These are phyloP conservation scores for Wickerhamomyces sp. DNA, from an alignment of 1,139 yeast genomes.

Conservation along the genomic window DNA sequence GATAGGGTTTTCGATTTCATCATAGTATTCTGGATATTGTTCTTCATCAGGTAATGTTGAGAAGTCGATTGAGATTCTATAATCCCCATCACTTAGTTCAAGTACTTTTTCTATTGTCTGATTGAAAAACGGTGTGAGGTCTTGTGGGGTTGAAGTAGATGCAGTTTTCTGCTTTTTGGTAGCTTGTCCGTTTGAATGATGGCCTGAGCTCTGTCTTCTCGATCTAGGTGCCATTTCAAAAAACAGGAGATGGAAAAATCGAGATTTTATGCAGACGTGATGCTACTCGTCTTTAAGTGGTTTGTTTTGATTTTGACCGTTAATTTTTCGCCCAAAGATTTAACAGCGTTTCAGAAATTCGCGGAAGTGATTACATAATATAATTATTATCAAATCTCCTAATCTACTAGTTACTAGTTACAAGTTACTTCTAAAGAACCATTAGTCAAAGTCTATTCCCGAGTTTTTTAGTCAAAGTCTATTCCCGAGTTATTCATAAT, in stretches of 20 bases:
- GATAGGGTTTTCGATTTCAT: constrained; percentile 58
- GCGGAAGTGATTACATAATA: too few relatives aligned
- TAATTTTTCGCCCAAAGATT: too few relatives aligned
- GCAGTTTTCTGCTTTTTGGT: constrained; percentile 8
- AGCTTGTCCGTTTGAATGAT: background rate
- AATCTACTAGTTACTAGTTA: too few relatives aligned
- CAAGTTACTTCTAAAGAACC: too few relatives aligned
- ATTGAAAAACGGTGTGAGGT: constrained; percentile 3
- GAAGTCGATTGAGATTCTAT: constrained; percentile 48
- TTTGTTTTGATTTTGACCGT: background rate
- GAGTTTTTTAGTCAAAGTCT: too few relatives aligned
- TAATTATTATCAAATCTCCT: too few relatives aligned
- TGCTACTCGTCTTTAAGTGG: background rate
- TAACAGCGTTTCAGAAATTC: too few relatives aligned
- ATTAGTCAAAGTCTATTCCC: too few relatives aligned
- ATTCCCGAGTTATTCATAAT: background rate
- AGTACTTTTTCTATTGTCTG: constrained; percentile 5
- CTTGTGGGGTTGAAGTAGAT: background rate
- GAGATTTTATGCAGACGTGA: too few relatives aligned
- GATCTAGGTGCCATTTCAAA: too few relatives aligned
- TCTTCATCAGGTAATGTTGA: constrained; percentile 68
- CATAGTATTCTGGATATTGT: constrained; percentile 77
- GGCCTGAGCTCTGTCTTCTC: constrained; percentile 5
- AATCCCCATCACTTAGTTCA: constrained; percentile 16
- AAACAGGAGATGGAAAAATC: too few relatives aligned